phyloP scores from a whole-genome alignment of 495 filamentous ascomycete species.

The Friedmanniomyces simplex region DNA sequence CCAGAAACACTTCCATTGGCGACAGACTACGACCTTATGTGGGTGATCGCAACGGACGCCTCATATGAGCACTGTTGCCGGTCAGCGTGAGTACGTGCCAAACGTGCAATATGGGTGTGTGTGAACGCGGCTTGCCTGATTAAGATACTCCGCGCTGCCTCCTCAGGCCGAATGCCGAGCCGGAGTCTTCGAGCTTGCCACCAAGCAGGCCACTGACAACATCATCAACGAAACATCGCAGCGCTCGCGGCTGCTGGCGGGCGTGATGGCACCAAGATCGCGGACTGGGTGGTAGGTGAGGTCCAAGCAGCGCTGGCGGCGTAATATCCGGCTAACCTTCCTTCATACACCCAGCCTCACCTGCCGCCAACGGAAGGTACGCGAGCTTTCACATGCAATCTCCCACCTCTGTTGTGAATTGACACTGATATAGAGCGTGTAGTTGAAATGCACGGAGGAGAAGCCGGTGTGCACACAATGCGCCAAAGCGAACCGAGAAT shows the following conservation, averaged over 20 bases:
- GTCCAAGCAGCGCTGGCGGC: constrained; percentile 5
- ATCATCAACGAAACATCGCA: background rate
- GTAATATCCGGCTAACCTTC: constrained; percentile 21
- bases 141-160: background rate
- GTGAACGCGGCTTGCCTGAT: background rate
- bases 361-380: constrained; percentile 47
- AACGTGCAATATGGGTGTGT: no score
- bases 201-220: background rate
- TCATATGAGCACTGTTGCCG: no score
- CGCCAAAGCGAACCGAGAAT: constrained; percentile 49
- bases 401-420: no score
- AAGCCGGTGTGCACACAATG: constrained; percentile 50
- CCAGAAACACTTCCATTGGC: no score
- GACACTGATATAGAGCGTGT: background rate
- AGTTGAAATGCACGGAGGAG: constrained; percentile 53
- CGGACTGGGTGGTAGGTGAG: constrained; percentile 41
- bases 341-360: constrained; percentile 35
- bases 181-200: background rate
- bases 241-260: background rate
- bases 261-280: constrained; percentile 29
- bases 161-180: background rate
- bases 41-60: no score
- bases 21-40: no score
- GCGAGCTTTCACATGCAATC: no score
- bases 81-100: no score